Base-by-base conservation (phyloP, 2,329 filamentous ascomycete species). In the Curvularia sp. region DNA sequence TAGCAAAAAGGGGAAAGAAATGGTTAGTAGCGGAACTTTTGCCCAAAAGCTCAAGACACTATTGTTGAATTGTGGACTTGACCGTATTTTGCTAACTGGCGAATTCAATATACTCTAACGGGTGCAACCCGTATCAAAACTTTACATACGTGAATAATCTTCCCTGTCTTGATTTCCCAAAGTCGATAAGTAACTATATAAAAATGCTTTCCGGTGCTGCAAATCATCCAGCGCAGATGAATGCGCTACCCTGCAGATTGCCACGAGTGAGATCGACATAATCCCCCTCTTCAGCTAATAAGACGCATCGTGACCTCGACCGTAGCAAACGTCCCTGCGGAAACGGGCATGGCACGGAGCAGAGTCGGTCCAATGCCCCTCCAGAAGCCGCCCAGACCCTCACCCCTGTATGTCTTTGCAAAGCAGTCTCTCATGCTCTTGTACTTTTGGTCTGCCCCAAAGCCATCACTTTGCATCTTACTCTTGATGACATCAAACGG, bases 401-500 rank as follows among this genome's bases (percentile, higher is more conserved):
- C 93, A 5, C 80, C 83, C 60, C 84, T 85, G 82, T 86, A 96
- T 1, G 90, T 96, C 83, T 96, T 88, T 58, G 83, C 85, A 78
- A 98, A 96, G 81, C 92, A 96, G 79, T 96, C 91, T 51, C 89
- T 86, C 94, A 97, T 97, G 55, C 83, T 89, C 76, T 82, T 86
- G 80, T 90, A 99, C 75, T 84, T 85, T 82, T 89, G 88, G 63
- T 85, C 80, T 49, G 77, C 78, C 2, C 91, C 92, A 75, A 97
- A 95, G 0, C 91, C 93, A 80, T 99, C 95, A 58, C 90, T 97
- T 85, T 99, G 95, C 94, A 98, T 97, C 86, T 97, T 98, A 80
- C 92, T 97, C 90, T 99, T 99, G 80, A 99, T 81, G 28, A 99
- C 94, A 79, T 99, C 95, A 65, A 99, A 90, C 22, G 95, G 95